phyloP scores from a whole-genome alignment of 441 rosid species.

The Populus tomentosa region DNA sequence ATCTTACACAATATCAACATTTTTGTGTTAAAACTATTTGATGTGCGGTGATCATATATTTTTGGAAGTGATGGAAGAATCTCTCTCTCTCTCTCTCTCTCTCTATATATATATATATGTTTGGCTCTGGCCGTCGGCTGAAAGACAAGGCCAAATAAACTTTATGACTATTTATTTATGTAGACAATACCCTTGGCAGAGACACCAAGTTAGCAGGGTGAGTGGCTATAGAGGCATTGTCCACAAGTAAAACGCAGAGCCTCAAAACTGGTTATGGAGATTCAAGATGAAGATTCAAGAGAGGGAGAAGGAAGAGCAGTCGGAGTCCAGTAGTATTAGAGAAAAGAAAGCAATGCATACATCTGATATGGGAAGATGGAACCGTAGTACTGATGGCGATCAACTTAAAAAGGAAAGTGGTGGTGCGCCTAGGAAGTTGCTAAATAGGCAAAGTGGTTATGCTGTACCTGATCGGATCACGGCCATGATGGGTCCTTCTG shows the following conservation, averaged over 20 bases:
- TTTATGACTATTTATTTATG: too few relatives aligned
- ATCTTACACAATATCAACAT: too few relatives aligned
- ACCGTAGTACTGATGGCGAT: slow-evolving; percentile 44
- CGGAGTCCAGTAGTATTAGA: not conserved
- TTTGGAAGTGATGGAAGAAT: too few relatives aligned
- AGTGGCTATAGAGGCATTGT: not conserved
- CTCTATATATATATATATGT: too few relatives aligned
- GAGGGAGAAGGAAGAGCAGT: not conserved
- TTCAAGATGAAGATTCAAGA: not conserved
- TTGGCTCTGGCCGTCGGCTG: too few relatives aligned
- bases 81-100: too few relatives aligned
- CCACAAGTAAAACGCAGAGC: not conserved
- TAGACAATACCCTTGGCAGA: too few relatives aligned
- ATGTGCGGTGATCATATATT: too few relatives aligned
- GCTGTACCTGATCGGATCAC: slow-evolving; percentile 66
- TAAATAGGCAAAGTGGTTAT: slow-evolving; percentile 49
- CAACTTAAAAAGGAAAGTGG: not conserved
- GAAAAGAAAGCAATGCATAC: slow-evolving; percentile 13
- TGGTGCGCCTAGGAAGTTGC: slow-evolving; percentile 43
- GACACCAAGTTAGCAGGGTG: too few relatives aligned
- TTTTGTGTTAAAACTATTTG: too few relatives aligned
- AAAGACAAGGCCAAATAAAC: too few relatives aligned
- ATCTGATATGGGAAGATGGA: slow-evolving; percentile 71
- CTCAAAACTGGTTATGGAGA: not conserved
- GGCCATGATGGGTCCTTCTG: slow-evolving; percentile 98